Evolutionary conservation across 495 filamentous ascomycete genomes (phyloP).

Genomic region (Trichoderma orchidacearum): DNA sequence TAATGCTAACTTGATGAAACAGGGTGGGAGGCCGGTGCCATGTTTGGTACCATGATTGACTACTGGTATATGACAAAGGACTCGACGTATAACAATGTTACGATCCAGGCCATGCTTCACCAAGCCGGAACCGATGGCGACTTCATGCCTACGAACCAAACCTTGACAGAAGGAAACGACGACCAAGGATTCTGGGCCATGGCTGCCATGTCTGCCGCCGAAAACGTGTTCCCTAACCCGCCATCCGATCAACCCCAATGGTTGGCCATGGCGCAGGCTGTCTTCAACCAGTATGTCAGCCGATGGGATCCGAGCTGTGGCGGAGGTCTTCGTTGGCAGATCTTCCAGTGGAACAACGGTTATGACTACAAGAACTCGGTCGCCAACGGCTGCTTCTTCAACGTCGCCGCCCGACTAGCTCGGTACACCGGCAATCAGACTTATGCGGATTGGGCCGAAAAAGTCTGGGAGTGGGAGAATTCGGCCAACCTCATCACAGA

Average conservation of each 20-base stretch:
- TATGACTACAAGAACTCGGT: constrained; percentile 74
- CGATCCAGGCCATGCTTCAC: constrained; percentile 51
- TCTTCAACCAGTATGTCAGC: constrained; percentile 53
- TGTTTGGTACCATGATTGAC: constrained; percentile 65
- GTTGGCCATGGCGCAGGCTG: constrained; percentile 66
- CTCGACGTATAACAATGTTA: constrained; percentile 53
- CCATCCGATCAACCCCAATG: constrained; percentile 51
- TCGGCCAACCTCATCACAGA: constrained; percentile 44
- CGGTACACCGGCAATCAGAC: constrained; percentile 65
- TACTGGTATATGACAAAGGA: constrained; percentile 80
- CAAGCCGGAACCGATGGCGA: constrained; percentile 55
- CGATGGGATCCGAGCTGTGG: constrained; percentile 66
- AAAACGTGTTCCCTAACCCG: constrained; percentile 60
- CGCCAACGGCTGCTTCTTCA: constrained; percentile 68
- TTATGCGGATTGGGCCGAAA: constrained; percentile 62
- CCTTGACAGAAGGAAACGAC: constrained; percentile 64
- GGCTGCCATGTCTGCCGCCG: constrained; percentile 68
- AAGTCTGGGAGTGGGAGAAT: constrained; percentile 56
- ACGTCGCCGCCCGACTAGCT: constrained; percentile 63
- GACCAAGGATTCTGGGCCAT: constrained; percentile 84
- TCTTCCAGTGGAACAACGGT: constrained; percentile 66
- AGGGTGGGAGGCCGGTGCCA: constrained; percentile 68
- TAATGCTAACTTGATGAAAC: constrained; percentile 4
- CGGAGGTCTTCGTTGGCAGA: constrained; percentile 78
- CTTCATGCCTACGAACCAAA: constrained; percentile 76